Evolutionary conservation across 805 yeast genomes (phyloP).

Genomic region (Metschnikowia santaceciliae): DNA sequence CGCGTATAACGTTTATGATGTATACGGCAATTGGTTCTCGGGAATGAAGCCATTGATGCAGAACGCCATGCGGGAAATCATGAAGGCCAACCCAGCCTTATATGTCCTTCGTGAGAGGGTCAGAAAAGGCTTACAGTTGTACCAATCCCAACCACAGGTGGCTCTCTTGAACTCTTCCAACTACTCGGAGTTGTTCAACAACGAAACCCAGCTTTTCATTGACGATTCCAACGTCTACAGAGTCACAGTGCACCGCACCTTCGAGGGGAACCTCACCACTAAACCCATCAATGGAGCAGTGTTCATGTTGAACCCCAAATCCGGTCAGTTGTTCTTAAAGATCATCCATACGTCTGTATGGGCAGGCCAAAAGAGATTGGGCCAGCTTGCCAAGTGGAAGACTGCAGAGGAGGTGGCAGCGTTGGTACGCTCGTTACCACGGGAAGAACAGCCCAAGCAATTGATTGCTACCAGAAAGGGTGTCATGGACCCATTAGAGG

Average conservation of each 20-base stretch:
- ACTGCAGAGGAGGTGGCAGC: constrained; percentile 98
- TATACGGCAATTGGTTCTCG: constrained; percentile 97
- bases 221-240: constrained; percentile 95
- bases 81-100: constrained; percentile 92
- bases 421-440: constrained; percentile 78
- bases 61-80: constrained; percentile 86
- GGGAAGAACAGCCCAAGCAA: constrained; percentile 93
- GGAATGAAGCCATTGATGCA: constrained; percentile 88
- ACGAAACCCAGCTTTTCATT: constrained; percentile 77
- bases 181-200: constrained; percentile 83
- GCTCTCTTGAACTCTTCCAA: constrained; percentile 85
- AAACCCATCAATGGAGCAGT: constrained; percentile 93
- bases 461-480: constrained; percentile 87
- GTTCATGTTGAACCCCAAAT: constrained; percentile 82
- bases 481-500: constrained; percentile 90
- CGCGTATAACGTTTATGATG: constrained; percentile 93
- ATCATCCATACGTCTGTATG: constrained; percentile 92
- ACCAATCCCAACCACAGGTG: constrained; percentile 91
- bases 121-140: constrained; percentile 87
- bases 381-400: constrained; percentile 96
- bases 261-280: constrained; percentile 88
- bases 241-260: constrained; percentile 85
- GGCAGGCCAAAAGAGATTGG: constrained; percentile 93
- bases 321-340: constrained; percentile 86
- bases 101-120: constrained; percentile 90